A percentile compares a stretch with the other conserved stretches of the same genome.
Evolutionary conservation across 495 filamentous ascomycete genomes (phyloP).

Genomic region (Hamigera avellanea): DNA sequence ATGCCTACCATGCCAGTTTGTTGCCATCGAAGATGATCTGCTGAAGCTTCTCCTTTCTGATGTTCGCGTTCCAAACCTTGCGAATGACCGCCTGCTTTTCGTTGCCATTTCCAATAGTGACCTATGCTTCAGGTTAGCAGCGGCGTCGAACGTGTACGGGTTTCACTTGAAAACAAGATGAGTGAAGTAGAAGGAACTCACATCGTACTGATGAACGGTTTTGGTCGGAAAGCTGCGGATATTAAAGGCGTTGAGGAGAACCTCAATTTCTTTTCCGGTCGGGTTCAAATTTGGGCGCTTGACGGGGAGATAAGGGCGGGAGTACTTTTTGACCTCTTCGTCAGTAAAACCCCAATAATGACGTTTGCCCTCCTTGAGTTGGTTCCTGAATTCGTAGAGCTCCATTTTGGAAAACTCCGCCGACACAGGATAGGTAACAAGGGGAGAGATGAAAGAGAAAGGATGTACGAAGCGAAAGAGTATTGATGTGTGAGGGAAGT

Average conservation of each 20-base stretch:
- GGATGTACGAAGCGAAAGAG: too few relatives aligned
- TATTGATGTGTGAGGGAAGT: neutral
- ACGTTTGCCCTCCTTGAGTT: constrained; percentile 13
- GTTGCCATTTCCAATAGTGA: constrained; percentile 48
- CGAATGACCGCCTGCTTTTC: constrained; percentile 53
- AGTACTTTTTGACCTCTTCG: constrained; percentile 17
- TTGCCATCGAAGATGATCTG: constrained; percentile 67
- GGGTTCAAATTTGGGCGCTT: constrained; percentile 43
- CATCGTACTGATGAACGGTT: constrained; percentile 74
- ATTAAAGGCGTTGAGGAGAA: constrained; percentile 65
- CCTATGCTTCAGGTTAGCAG: constrained; percentile 25
- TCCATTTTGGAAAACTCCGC: constrained; percentile 10
- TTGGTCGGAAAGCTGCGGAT: constrained; percentile 41
- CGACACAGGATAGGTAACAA: constrained; percentile 1
- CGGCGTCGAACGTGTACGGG: too few relatives aligned
- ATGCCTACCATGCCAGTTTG: constrained; percentile 62
- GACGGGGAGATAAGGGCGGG: constrained; percentile 14
- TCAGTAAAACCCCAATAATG: constrained; percentile 12
- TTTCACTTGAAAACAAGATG: neutral
- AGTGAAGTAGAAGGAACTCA: constrained; percentile 34
- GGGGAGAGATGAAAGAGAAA: constrained; percentile 3
- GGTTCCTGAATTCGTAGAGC: constrained; percentile 9
- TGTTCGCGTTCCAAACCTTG: constrained; percentile 59
- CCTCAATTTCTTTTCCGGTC: constrained; percentile 41
- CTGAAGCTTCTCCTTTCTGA: constrained; percentile 41